A percentile compares a stretch with the other conserved stretches of the same genome.
phyloP scores from a whole-genome alignment of 2,329 filamentous ascomycete species.

The Zymoseptoria brevis region DNA sequence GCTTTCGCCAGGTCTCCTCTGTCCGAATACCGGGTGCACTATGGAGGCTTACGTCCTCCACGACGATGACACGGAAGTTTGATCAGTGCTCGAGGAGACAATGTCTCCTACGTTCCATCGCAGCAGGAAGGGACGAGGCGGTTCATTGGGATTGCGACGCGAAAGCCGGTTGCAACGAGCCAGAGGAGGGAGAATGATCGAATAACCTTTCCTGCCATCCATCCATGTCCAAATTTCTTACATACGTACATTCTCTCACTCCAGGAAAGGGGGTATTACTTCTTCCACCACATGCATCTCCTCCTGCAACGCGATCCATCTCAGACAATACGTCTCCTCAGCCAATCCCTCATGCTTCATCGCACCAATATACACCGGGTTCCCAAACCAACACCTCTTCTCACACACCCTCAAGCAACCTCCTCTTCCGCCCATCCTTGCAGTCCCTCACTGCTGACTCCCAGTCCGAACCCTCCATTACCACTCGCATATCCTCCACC shows the following conservation, averaged over 20 bases:
- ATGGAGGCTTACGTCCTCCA: too few relatives aligned
- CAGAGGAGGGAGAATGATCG: too few relatives aligned
- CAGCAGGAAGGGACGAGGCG: too few relatives aligned
- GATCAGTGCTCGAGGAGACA: too few relatives aligned
- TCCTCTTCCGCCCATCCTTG: slow-evolving; percentile 59
- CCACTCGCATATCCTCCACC: slow-evolving; percentile 40
- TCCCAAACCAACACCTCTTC: not conserved
- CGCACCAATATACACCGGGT: not conserved
- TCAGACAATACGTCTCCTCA: not conserved
- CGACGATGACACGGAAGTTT: too few relatives aligned
- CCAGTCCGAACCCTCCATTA: slow-evolving; percentile 49
- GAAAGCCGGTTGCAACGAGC: too few relatives aligned
- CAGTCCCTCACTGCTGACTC: slow-evolving; percentile 50
- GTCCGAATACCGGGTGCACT: too few relatives aligned
- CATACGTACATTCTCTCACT: not conserved
- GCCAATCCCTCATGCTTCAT: not conserved
- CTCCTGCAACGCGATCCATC: not conserved
- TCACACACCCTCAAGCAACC: slow-evolving; percentile 29
- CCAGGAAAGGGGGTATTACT: not conserved
- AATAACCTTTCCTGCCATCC: too few relatives aligned
- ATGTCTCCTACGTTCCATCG: too few relatives aligned
- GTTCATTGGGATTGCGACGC: too few relatives aligned
- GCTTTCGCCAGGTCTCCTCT: too few relatives aligned
- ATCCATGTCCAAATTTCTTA: not conserved
- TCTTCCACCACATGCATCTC: not conserved